These are phyloP conservation scores for Beauveria brongniartii DNA, from an alignment of 2,329 filamentous ascomycete genomes.

Conservation along the genomic window DNA sequence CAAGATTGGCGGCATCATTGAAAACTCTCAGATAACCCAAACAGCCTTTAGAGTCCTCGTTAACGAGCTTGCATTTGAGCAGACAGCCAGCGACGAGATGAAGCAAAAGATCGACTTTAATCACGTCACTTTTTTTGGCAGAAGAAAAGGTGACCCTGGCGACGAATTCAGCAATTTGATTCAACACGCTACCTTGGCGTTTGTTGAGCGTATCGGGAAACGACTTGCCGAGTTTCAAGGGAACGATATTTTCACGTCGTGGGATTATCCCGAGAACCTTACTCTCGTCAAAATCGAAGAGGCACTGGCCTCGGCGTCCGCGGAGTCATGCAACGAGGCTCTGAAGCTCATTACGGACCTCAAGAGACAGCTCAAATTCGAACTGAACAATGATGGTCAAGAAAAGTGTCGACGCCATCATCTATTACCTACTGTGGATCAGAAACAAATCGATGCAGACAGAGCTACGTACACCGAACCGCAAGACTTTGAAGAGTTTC, in stretches of 20 bases:
- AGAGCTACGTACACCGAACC: conserved; percentile 30
- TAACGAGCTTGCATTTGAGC: conserved; percentile 49
- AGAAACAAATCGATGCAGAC: conserved; percentile 21
- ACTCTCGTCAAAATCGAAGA: conserved; percentile 19
- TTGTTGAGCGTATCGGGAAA: conserved; percentile 38
- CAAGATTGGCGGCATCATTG: conserved; percentile 43
- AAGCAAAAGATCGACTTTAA: not conserved
- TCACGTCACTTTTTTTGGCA: conserved; percentile 34
- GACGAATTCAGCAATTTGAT: conserved; percentile 49
- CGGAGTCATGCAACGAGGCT: not conserved
- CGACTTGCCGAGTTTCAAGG: conserved; percentile 25
- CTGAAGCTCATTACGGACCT: not conserved
- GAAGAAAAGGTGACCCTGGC: conserved; percentile 37
- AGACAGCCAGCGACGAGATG: conserved; percentile 19
- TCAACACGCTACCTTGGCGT: conserved; percentile 48
- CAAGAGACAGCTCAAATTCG: not conserved
- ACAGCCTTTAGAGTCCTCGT: conserved; percentile 53
- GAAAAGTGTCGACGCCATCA: not conserved
- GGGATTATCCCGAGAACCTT: conserved; percentile 27
- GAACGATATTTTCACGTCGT: conserved; percentile 23
- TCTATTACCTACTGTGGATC: not conserved
- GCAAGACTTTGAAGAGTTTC: conserved; percentile 19
- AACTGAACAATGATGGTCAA: not conserved
- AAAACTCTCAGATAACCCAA: conserved; percentile 34
- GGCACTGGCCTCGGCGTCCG: conserved; percentile 14